Percentiles rank a stretch among this genome's conserved stretches.
These are phyloP conservation scores for Lagerstroemia speciosa DNA, from an alignment of 345 rosid species.

Conservation along the genomic window DNA sequence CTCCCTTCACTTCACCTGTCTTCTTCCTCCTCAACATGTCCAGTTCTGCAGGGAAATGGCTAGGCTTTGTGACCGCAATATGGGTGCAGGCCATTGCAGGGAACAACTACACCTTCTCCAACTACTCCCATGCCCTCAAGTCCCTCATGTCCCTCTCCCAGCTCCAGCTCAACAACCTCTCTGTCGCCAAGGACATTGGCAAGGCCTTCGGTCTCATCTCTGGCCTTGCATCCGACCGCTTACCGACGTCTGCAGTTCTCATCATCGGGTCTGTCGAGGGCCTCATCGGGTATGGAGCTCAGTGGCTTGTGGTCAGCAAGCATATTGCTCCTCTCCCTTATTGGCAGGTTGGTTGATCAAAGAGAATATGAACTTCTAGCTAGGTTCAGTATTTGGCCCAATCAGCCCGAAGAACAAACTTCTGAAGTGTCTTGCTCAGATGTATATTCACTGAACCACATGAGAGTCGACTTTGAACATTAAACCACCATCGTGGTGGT, in stretches of 20 bases:
- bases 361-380: too few species aligned
- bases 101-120: slow-evolving; percentile 59
- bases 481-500: too few species aligned
- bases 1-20: neutral
- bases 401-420: too few species aligned
- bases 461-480: too few species aligned
- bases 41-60: slow-evolving; percentile 41
- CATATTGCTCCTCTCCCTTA: slow-evolving; percentile 41
- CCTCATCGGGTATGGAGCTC: slow-evolving; percentile 50
- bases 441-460: too few species aligned
- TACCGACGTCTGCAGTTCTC: slow-evolving; percentile 34
- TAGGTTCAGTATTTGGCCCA: too few species aligned
- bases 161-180: slow-evolving; percentile 44
- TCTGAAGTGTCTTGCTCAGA: too few species aligned
- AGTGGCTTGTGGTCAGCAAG: slow-evolving; percentile 61
- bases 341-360: slow-evolving; percentile 39
- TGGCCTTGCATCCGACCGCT: slow-evolving; percentile 43
- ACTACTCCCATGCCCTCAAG: slow-evolving; percentile 50
- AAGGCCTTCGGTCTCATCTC: slow-evolving; percentile 59
- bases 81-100: slow-evolving; percentile 60
- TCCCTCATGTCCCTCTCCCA: slow-evolving; percentile 49
- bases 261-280: slow-evolving; percentile 43
- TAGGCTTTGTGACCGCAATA: slow-evolving; percentile 48
- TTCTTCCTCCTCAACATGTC: neutral
- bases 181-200: slow-evolving; percentile 58